Conservation (phyloP, 2,329 filamentous ascomycete genomes). For the Talaromyces sp. region DNA sequence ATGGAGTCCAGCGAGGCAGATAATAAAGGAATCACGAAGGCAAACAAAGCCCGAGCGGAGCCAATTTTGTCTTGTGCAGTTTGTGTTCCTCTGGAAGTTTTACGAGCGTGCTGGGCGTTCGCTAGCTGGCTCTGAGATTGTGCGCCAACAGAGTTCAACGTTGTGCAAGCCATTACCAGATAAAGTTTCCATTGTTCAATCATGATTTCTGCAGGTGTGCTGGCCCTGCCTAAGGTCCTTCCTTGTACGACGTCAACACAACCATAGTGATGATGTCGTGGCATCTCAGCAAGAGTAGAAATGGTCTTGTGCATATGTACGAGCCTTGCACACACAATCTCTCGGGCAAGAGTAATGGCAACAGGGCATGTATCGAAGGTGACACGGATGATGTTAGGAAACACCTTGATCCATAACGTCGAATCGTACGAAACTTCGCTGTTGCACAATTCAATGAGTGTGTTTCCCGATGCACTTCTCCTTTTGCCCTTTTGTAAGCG, state of each 20-base stretch:
- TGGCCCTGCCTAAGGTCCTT: slow-evolving; percentile 40
- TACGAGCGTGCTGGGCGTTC: slow-evolving; percentile 70
- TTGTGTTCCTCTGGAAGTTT: slow-evolving; percentile 64
- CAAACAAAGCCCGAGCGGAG: slow-evolving; percentile 83
- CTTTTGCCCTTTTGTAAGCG: slow-evolving; percentile 85
- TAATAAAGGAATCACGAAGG: slow-evolving; percentile 82
- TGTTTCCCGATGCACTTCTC: slow-evolving; percentile 76
- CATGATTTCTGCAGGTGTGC: slow-evolving; percentile 74
- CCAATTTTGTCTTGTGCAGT: slow-evolving; percentile 72
- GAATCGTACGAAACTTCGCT: slow-evolving; percentile 94
- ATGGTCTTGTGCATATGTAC: slow-evolving; percentile 90
- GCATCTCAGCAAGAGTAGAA: slow-evolving; percentile 68
- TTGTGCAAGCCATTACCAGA: slow-evolving; percentile 94
- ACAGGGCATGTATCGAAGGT: slow-evolving; percentile 88
- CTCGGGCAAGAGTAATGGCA: slow-evolving; percentile 82
- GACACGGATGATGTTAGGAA: slow-evolving; percentile 87
- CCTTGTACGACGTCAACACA: slow-evolving; percentile 31
- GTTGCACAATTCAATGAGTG: slow-evolving; percentile 86
- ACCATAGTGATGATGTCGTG: slow-evolving; percentile 46
- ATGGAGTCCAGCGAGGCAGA: slow-evolving; percentile 75
- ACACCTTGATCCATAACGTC: slow-evolving; percentile 95
- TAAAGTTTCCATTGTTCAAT: slow-evolving; percentile 99
- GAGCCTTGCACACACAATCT: slow-evolving; percentile 87
- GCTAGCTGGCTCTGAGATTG: slow-evolving; percentile 55
- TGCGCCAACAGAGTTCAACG: slow-evolving; percentile 75